phyloP scores from a whole-genome alignment of 1,284 basidiomycete genomes.

The Leccinum subrobustum region DNA sequence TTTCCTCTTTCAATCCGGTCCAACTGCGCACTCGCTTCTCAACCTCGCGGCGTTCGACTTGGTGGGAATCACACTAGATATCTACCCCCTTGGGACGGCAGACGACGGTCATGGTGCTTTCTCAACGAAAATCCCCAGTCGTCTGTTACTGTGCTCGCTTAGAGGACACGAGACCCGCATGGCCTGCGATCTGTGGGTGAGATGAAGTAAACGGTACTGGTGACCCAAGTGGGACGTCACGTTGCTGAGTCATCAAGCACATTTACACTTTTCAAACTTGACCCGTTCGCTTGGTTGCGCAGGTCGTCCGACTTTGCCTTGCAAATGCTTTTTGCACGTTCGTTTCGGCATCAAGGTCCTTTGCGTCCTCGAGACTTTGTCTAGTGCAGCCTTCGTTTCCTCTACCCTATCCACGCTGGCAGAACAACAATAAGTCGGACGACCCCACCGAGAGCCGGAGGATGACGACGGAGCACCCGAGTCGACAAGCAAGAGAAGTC shows the following conservation, averaged over 20 bases:
- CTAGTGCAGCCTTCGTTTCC: slow-evolving; percentile 23
- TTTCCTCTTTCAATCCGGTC: no score
- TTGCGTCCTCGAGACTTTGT: slow-evolving; percentile 21
- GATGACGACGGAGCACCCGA: slow-evolving; percentile 27
- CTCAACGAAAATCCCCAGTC: no score
- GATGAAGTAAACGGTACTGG: no score
- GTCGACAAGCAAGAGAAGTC: slow-evolving; percentile 5
- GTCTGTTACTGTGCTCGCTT: no score
- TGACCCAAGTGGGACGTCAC: no score
- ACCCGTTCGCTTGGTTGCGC: slow-evolving; percentile 9
- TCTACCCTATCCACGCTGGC: slow-evolving; percentile 30
- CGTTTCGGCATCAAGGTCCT: slow-evolving; percentile 19
- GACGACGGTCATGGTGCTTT: no score
- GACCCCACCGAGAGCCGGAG: slow-evolving; percentile 25
- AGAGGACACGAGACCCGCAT: no score
- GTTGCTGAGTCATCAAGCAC: slow-evolving; percentile 21
- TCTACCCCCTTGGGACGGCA: no score
- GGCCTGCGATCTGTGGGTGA: no score
- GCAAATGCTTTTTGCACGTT: slow-evolving; percentile 25
- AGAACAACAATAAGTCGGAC: slow-evolving; percentile 24
- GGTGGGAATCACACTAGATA: no score
- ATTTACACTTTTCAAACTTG: not conserved
- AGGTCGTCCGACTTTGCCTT: slow-evolving; percentile 15
- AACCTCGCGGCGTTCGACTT: no score
- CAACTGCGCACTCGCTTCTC: no score